Base-by-base conservation (phyloP, 1,139 yeast genomes). In the Suhomyces ambrosiae region DNA sequence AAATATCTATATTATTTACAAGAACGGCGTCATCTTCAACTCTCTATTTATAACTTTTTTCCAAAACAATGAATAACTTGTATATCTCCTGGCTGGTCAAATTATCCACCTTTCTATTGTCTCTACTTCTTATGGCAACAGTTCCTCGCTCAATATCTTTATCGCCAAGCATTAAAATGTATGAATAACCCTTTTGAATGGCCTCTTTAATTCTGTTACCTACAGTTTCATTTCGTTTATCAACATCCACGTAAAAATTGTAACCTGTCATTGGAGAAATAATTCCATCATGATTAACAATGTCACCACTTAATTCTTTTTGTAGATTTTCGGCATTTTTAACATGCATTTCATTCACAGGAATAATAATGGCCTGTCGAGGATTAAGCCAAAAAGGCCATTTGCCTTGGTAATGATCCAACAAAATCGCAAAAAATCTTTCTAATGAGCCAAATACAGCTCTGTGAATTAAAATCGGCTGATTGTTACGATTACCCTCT, bases 361-460 rank as follows among this genome's bases (percentile, higher is more conserved):
- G 97, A 5, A 94, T 74, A 3, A 92, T 76, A 29, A 86, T 71
- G 0, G 94, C 95, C 59, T 92, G 99, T 47, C 95, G 75, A n/a
- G 98, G 97, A 45, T 86, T 87, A 42, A 92, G 63, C 98, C 98
- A 92, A 58, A 94, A 92, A 9, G 99, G 99, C 98, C 99, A 92
- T 50, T 85, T 85, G 0, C 98, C 99, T 40, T 79, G 79, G 59
- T 81, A 90, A 52, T 90, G 96, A 58, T 94, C 98, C 33, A 90
- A 79, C 42, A 92, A 69, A 47, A 94, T 79, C 3, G 97, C 97
- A 61, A 92, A 71, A 61, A 92, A 90, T 49, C 99, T 74, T 60
- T 92, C 98, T 16, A 92, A 74, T 0, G 96, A 87, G 0, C 99
- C 99, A 54, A 88, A 86, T 3, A 92, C 89, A 0, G 98, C 98